Base-by-base conservation (phyloP, 2,329 filamentous ascomycete species). In the Talaromyces marneffei region DNA sequence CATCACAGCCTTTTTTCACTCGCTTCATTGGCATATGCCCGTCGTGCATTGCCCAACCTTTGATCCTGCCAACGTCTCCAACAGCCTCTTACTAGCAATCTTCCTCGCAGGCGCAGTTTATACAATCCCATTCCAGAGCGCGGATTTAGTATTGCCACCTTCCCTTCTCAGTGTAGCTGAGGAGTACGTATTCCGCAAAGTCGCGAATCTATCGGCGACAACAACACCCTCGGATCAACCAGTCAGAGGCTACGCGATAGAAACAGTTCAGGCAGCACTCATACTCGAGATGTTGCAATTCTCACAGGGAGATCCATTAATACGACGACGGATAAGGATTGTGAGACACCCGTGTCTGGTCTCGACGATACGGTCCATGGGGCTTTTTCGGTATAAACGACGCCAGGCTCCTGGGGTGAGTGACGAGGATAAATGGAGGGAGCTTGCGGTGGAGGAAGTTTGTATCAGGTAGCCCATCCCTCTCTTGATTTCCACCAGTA, bases 271-370 rank as follows among this genome's bases (percentile, higher is more conserved):
- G 54, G 67, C 66, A 33, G 70, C 70, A 14, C 62, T 72, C 0
- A 70, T 72, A 3, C 69, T 71, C 14, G 70, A 72, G 55, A 72
- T 72, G 70, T 65, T 72, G 29, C 70, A 72, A 18, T 72, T 72
- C 29, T 68, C 68, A 6, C 68, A 70, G 20, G 70, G 71, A 27
- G 66, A 66, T 42, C 62, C 68, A 39, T 63, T 66, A 44, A 70
- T 66, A 7, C 67, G 70, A 39, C 68, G 70, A 14, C 70, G 70
- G 16, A 72, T 72, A 59, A 70, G 70, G 10, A 69, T 72, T 16
- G 67, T 71, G 4, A 67, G 70, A 4, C 69, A 72, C 57, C 70
- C 70, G 16, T 70, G 70, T 57, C 44, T 72, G 16, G 67, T 72
- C 1, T 72, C 70, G 4, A 67, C 68, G 1, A 66, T 72, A 39